Evolutionary conservation across 257 asterid species (phyloP).

Genomic region (Fraxinus pennsylvanica): DNA sequence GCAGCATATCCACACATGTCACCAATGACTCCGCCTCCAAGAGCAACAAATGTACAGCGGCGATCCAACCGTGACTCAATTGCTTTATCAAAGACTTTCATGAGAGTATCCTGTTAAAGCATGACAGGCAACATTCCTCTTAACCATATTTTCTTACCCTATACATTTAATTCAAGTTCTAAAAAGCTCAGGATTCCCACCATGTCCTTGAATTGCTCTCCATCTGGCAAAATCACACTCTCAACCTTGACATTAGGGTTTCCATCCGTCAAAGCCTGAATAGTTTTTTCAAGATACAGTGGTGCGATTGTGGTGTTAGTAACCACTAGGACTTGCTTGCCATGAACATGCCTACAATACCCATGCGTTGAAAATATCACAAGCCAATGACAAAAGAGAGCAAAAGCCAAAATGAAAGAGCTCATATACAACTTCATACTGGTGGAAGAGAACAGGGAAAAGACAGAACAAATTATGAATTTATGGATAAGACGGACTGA

Average conservation of each 20-base stretch:
- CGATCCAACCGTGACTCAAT: constrained; percentile 88
- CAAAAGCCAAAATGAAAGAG: background rate
- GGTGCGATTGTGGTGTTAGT: constrained; percentile 93
- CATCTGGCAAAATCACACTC: constrained; percentile 92
- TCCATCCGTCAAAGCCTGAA: constrained; percentile 77
- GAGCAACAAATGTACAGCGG: constrained; percentile 93
- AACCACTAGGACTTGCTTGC: constrained; percentile 92
- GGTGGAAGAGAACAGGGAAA: constrained; percentile 8
- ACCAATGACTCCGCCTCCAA: constrained; percentile 99
- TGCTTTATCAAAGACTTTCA: constrained; percentile 95
- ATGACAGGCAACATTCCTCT: constrained; percentile 20
- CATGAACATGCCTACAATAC: constrained; percentile 81
- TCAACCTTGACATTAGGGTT: constrained; percentile 78
- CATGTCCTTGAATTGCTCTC: constrained; percentile 89
- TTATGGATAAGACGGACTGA: background rate
- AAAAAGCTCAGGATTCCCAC: constrained; percentile 41
- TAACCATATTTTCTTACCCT: constrained; percentile 15
- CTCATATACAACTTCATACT: background rate
- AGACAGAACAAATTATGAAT: background rate
- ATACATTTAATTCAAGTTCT: constrained; percentile 4
- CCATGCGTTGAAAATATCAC: constrained; percentile 21
- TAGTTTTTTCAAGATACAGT: constrained; percentile 77
- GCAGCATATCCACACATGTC: constrained; percentile 99
- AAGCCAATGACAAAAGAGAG: constrained; percentile 3
- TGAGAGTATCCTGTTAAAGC: constrained; percentile 72